Conservation (phyloP, 495 filamentous ascomycete species). For the Lentithecium fluviatile region DNA sequence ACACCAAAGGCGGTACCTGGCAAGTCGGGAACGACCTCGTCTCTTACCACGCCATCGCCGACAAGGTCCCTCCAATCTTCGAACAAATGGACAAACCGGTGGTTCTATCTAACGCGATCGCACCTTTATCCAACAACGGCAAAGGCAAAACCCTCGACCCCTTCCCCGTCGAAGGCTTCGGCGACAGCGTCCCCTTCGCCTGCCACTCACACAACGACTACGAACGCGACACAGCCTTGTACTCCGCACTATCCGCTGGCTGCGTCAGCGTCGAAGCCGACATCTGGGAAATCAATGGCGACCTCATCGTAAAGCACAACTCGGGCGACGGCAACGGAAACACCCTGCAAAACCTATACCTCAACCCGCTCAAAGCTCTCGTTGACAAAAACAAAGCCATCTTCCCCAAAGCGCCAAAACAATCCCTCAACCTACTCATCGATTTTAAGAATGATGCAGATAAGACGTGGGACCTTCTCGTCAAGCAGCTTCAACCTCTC, state of each 20-base stretch:
- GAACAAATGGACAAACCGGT: conserved; percentile 7
- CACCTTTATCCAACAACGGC: background rate
- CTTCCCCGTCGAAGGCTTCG: conserved; percentile 2
- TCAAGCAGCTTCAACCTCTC: conserved; percentile 63
- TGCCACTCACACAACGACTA: conserved; percentile 36
- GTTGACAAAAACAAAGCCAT: conserved; percentile 58
- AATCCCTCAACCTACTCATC: conserved; percentile 68
- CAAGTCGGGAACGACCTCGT: conserved; percentile 7
- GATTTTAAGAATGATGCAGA: conserved; percentile 58
- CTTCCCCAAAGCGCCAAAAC: conserved; percentile 58
- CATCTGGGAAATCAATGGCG: conserved; percentile 16
- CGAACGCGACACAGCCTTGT: conserved; percentile 21
- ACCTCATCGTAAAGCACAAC: conserved; percentile 61
- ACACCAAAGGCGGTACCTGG: conserved; percentile 15
- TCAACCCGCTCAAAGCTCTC: conserved; percentile 60
- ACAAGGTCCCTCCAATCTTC: conserved; percentile 5
- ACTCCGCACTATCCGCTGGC: conserved; percentile 35
- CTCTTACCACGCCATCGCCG: conserved; percentile 18
- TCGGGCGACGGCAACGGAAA: conserved; percentile 51
- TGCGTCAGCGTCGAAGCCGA: conserved; percentile 42
- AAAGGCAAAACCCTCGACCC: conserved; percentile 10
- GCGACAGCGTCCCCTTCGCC: conserved; percentile 12
- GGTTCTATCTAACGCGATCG: background rate
- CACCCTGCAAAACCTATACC: conserved; percentile 63
- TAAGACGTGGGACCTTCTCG: conserved; percentile 33